Conservation (phyloP, 164 flowering plant genomes). For the Umbilicus rupestris region DNA sequence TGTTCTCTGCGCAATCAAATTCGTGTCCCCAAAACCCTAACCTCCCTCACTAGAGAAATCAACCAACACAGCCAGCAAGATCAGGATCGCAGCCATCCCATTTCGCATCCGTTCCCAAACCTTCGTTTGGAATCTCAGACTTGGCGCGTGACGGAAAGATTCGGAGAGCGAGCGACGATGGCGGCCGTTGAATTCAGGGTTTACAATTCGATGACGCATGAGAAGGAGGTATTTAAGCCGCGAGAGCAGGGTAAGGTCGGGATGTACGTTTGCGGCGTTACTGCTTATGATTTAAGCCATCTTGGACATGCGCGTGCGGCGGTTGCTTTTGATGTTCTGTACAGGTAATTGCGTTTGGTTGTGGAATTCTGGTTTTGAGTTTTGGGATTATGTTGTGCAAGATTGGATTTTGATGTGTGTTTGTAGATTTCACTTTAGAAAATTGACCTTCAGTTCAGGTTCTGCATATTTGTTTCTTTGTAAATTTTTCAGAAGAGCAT, state of each 20-base stretch:
- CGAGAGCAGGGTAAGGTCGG: conserved; percentile 44
- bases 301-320: conserved; percentile 84
- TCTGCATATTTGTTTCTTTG: no score
- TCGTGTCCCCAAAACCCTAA: no score
- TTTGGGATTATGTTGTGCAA: background rate
- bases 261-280: conserved; percentile 78
- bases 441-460: no score
- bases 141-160: no score
- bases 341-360: conserved; percentile 26
- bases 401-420: background rate
- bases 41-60: no score
- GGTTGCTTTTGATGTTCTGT: conserved; percentile 64
- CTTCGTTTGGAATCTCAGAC: no score
- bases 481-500: no score
- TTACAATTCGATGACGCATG: conserved; percentile 54
- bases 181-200: conserved; percentile 24
- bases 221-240: conserved; percentile 55
- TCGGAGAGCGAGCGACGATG: conserved; percentile 11
- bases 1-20: no score
- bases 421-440: background rate
- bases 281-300: conserved; percentile 69
- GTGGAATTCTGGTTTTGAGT: background rate
- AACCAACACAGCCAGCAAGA: no score
- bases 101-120: no score
- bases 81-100: no score